These are phyloP conservation scores for Cladorrhinum sp. DNA, from an alignment of 2,329 filamentous ascomycete species.

Conservation along the genomic window DNA sequence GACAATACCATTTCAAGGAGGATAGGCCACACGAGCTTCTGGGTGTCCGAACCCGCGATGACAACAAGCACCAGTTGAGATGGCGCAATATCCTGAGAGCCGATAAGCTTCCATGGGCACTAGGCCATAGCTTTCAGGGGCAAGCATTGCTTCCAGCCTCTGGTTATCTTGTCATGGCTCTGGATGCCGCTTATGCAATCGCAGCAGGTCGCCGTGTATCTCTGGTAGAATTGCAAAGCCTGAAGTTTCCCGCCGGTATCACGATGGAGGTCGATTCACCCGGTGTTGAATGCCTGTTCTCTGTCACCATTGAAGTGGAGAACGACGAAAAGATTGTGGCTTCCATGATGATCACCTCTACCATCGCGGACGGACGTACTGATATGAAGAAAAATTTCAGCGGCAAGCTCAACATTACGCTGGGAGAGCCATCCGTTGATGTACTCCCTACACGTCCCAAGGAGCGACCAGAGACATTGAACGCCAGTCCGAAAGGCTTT, in stretches of 20 bases:
- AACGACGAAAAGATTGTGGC: slow-evolving; percentile 30
- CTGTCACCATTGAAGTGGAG: slow-evolving; percentile 28
- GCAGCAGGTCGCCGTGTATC: slow-evolving; percentile 27
- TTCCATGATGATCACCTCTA: slow-evolving; percentile 36
- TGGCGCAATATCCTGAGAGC: slow-evolving; percentile 42
- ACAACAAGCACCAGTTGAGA: slow-evolving; percentile 35
- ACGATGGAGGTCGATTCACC: slow-evolving; percentile 32
- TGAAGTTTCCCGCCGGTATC: slow-evolving; percentile 35
- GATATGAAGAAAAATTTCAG: slow-evolving; percentile 39
- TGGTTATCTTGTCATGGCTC: slow-evolving; percentile 46
- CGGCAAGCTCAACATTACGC: slow-evolving; percentile 31
- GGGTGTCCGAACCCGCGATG: slow-evolving; percentile 37
- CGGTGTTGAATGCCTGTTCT: slow-evolving; percentile 39
- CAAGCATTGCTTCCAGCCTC: slow-evolving; percentile 46
- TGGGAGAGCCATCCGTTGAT: slow-evolving; percentile 29
- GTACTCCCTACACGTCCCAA: slow-evolving; percentile 29
- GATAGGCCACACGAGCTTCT: slow-evolving; percentile 37
- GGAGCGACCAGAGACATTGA: slow-evolving; percentile 32
- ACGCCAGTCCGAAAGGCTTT: slow-evolving; percentile 34
- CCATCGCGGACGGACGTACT: slow-evolving; percentile 31
- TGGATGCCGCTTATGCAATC: slow-evolving; percentile 40
- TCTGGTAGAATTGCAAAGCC: slow-evolving; percentile 33
- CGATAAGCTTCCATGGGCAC: slow-evolving; percentile 40
- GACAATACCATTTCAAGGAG: slow-evolving; percentile 39
- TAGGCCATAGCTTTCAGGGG: slow-evolving; percentile 42